Base-by-base conservation (phyloP, 352 stramenopile genomes). In the Globisporangium alternatum region DNA sequence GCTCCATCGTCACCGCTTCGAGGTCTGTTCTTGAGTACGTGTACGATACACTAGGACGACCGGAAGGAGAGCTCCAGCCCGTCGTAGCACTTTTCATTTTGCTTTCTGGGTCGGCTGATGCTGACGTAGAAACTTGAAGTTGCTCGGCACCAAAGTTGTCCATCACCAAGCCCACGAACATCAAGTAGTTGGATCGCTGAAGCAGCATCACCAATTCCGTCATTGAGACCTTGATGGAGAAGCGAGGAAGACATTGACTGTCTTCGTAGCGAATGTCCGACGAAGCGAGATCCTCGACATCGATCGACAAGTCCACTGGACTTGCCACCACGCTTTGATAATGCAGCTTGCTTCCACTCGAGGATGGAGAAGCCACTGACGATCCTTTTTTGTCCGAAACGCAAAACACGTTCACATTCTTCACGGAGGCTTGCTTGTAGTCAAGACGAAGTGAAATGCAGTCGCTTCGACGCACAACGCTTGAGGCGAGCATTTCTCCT, bases 81-180 rank as follows among this genome's bases (percentile, higher is more conserved):
- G 41, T 19, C 59, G 21, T 12, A 51, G 45, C 41, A 30, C 43
- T n/a, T 5, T 45, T 58, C n/a, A n/a, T 22, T 31, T 44, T 31
- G 8, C 1, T 12, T 21, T 58, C 31, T 35, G 13, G n/a, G 37
- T 28, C 31, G 53, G n/a, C 28, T 39, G 47, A 44, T 45, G 48
- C 6, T 63, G 21, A 22, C 17, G 37, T 31, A 31, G 69, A 48
- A 2, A 41, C 54, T 41, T 77, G 78, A 2, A 90, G 69, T 35
- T 83, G 69, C 7, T 91, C 82, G 2, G 81, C 86, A 13, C 83
- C 80, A 61, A 95, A 90, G 66, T 95, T 95, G 21, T 92, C 74
- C 35, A 77, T 54, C 22, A 93, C 58, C 0, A 95, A 51, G 3
- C 70, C 77, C 5, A 95, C 70, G n/a, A 89, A 72, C 28, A 79